These are phyloP conservation scores for Aspergillus sp. DNA, from an alignment of 2,329 filamentous ascomycete genomes.

Conservation along the genomic window DNA sequence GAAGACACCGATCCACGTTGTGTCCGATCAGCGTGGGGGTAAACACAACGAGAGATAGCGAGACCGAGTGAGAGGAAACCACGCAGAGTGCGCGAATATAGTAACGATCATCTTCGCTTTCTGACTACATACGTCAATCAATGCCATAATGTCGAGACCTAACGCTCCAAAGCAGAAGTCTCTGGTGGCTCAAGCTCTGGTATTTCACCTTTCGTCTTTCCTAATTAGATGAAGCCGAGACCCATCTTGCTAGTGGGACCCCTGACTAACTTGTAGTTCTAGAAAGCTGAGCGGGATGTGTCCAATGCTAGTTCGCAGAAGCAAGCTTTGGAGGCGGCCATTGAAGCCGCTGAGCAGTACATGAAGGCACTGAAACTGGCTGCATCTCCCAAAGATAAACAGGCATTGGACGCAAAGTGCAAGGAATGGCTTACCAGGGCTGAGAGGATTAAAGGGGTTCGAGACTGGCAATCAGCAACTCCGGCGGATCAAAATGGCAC, in stretches of 20 bases:
- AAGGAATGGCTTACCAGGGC: slow-evolving; percentile 63
- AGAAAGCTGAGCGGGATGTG: slow-evolving; percentile 52
- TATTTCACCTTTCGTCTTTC: slow-evolving; percentile 9
- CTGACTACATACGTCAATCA: not conserved
- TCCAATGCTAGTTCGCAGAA: slow-evolving; percentile 46
- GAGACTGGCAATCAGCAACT: slow-evolving; percentile 24
- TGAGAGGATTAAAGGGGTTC: slow-evolving; percentile 62
- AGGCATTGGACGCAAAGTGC: slow-evolving; percentile 61
- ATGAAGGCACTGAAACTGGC: slow-evolving; percentile 66
- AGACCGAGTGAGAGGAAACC: not conserved
- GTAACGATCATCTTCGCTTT: not conserved
- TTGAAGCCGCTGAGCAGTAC: slow-evolving; percentile 71
- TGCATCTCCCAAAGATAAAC: slow-evolving; percentile 55
- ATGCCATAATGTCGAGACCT: slow-evolving; percentile 24
- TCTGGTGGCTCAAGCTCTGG: slow-evolving; percentile 25
- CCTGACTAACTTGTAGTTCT: slow-evolving; percentile 18
- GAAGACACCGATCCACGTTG: too few relatives aligned
- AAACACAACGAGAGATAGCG: not conserved
- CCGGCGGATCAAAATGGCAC: slow-evolving; percentile 17
- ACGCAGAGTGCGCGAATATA: not conserved
- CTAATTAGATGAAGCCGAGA: not conserved
- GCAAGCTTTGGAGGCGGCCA: slow-evolving; percentile 67
- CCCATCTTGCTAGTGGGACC: not conserved
- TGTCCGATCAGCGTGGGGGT: too few relatives aligned
- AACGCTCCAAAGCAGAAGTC: slow-evolving; percentile 19